Evolutionary conservation across 108 stramenopile species (phyloP).

Genomic region (Pseudonitzschia multiseries): DNA sequence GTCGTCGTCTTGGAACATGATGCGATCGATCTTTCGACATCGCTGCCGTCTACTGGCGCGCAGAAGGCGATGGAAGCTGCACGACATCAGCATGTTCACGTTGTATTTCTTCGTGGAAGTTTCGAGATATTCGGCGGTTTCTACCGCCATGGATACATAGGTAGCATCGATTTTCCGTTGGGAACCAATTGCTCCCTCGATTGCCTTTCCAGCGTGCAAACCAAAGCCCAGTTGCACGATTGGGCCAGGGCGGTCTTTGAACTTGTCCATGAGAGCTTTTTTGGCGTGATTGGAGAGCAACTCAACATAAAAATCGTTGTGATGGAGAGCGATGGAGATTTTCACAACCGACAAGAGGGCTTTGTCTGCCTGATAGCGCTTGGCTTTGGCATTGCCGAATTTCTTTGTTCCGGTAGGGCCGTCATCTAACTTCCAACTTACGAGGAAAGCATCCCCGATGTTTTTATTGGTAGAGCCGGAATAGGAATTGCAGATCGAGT

Average conservation of each 20-base stretch:
- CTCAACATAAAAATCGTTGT: conserved; percentile 71
- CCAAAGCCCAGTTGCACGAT: conserved; percentile 92
- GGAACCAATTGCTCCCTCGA: conserved; percentile 96
- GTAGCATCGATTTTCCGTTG: conserved; percentile 94
- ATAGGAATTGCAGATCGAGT: conserved; percentile 76
- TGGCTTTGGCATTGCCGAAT: conserved; percentile 31
- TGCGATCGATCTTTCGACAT: conserved; percentile 80
- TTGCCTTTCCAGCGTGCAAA: conserved; percentile 92
- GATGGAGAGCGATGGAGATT: conserved; percentile 75
- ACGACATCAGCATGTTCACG: conserved; percentile 84
- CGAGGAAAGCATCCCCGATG: conserved; percentile 93
- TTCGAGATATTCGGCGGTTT: conserved; percentile 86
- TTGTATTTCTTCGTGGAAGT: conserved; percentile 89
- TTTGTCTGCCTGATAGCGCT: conserved; percentile 79
- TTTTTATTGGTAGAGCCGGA: conserved; percentile 93
- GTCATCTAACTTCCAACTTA: conserved; percentile 80
- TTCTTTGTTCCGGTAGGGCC: conserved; percentile 15
- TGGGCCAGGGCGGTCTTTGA: conserved; percentile 76
- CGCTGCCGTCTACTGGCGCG: conserved; percentile 57
- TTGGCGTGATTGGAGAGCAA: conserved; percentile 58
- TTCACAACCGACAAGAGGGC: conserved; percentile 82
- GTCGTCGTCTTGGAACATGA: conserved; percentile 51
- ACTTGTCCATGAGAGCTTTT: conserved; percentile 54
- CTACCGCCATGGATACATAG: conserved; percentile 90
- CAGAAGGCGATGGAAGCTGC: conserved; percentile 76